Percentiles rank a stretch among this genome's conserved stretches.
phyloP scores from a whole-genome alignment of 2,329 filamentous ascomycete species.

The Calonectria pauciramosa region DNA sequence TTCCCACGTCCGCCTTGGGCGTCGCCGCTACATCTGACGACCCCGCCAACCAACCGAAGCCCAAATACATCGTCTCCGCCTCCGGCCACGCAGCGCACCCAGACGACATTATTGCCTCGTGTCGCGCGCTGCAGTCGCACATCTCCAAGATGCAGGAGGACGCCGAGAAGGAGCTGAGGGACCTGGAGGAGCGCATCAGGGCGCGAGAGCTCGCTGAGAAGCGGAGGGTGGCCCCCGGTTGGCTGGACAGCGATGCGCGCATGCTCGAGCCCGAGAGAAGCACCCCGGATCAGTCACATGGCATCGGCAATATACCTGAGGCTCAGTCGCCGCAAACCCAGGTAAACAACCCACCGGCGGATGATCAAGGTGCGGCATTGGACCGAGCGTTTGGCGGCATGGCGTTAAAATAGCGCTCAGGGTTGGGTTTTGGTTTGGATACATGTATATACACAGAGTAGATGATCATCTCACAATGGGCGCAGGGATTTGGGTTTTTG shows the following conservation, averaged over 20 bases:
- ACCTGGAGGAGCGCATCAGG: conserved; percentile 77
- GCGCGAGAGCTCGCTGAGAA: conserved; percentile 83
- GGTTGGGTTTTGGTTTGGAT: not conserved
- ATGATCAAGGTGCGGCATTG: conserved; percentile 68
- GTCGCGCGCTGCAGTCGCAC: conserved; percentile 82
- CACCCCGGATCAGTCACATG: conserved; percentile 48
- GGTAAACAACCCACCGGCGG: conserved; percentile 48
- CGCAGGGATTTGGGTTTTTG: conserved; percentile 12
- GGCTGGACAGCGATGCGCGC: conserved; percentile 80
- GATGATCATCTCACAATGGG: conserved; percentile 31
- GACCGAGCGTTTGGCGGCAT: conserved; percentile 70
- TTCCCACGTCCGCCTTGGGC: conserved; percentile 68
- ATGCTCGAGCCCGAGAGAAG: conserved; percentile 76
- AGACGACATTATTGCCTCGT: conserved; percentile 86
- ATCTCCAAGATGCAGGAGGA: conserved; percentile 77
- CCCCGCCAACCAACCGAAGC: conserved; percentile 60
- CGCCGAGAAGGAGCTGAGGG: conserved; percentile 75
- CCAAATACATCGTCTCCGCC: conserved; percentile 81
- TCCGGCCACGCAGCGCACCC: conserved; percentile 89
- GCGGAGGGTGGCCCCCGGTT: conserved; percentile 82
- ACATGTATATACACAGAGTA: not conserved
- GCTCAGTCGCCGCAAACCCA: conserved; percentile 28
- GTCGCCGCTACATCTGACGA: conserved; percentile 54
- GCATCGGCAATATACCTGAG: conserved; percentile 38
- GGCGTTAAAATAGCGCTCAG: conserved; percentile 46